Evolutionary conservation across 257 asterid genomes (phyloP), one percentile per base, ranked within the genome.

Genomic region (Solanum pinnatisectum): DNA sequence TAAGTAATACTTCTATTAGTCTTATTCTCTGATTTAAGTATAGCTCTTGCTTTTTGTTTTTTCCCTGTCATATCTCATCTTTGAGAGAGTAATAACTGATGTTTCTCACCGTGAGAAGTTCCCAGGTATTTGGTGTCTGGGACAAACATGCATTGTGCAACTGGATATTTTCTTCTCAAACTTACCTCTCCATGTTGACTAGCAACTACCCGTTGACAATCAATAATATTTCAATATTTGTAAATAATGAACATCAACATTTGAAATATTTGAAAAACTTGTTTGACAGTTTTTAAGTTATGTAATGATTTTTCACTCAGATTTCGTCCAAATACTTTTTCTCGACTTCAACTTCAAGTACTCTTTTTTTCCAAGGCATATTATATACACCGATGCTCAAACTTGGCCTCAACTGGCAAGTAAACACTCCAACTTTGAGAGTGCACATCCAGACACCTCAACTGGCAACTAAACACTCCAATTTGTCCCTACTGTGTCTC

Each of bases 1-100:
- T 96, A 94, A 91, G 86, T 23, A 18, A 32, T 16, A 30, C 65
- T 72, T 56, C 32, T 46, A 22, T 25, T 27, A 9, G 60, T 79
- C 39, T 44, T 27, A 1, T 79, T 44, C 25, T 25, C 3, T 44
- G 84, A 79, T 79, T 27, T 1, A 79, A 15, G 67, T n/a, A 44
- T 44, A 44, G 15, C 9, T 78, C 18, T 44, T 81, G 30, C 25
- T 16, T 44, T 25, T 79, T 42, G 16, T 79, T 79, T 30, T 15
- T 79, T 79, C 40, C 84, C 65, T 15, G 25, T 79, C 85, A 27
- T 46, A 52, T 79, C 40, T 79, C 2, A 4, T 27, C 25, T 44
- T 44, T 79, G 39, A 77, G 60, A n/a, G 5, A 79, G 84, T 79
- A 42, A 8, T 44, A 44, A 4, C 39, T 79, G 84, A 15, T 42